Base-by-base conservation (phyloP, 2,329 filamentous ascomycete genomes). In the Venturia carpophila region DNA sequence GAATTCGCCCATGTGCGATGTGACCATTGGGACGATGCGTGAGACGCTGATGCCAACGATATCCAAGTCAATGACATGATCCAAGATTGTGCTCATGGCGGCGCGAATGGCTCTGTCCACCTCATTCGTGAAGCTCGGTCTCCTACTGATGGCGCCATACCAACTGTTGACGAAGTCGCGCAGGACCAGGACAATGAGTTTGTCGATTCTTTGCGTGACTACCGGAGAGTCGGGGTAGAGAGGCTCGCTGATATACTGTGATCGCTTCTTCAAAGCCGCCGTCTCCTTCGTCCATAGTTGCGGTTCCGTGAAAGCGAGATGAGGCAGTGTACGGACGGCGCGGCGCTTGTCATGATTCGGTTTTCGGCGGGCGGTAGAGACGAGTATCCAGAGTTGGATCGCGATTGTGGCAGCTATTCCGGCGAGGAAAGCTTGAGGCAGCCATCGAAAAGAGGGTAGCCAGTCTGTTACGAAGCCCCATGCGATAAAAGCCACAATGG, bases 391-490 rank as follows among this genome's bases (percentile, higher is more conserved):
- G 13, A 60, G n/a, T 66, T 88, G 72, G 65, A 80, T 79, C 56
- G 83, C 75, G 62, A 83, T 69, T 60, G 87, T 78, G 30, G 79
- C 71, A 68, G 88, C 70, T 68, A 83, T 79, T 69, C 94, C 93
- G 69, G 84, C 77, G 69, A 89, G 79, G 75, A 97, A 91, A 70
- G 92, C 91, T 76, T 96, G 90, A 71, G 89, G 90, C 52, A 90
- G 82, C 83, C 90, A 96, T 75, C 91, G 91, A 69, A 97, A 80
- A 67, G 86, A 79, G 39, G 93, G 92, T 71, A 92, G 81, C 87
- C 89, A 95, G 79, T 89, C 87, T 70, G 91, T 87, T 67, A 88
- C 83, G 75, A 92, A 88, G 68, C 90, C 90, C 93, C 93, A 97
- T 74, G 91, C 88, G 75, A 97, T 80, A 77, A 96, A 91, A 75